Evolutionary conservation across 2,329 filamentous ascomycete species (phyloP).

Genomic region (Knufia fluminis): DNA sequence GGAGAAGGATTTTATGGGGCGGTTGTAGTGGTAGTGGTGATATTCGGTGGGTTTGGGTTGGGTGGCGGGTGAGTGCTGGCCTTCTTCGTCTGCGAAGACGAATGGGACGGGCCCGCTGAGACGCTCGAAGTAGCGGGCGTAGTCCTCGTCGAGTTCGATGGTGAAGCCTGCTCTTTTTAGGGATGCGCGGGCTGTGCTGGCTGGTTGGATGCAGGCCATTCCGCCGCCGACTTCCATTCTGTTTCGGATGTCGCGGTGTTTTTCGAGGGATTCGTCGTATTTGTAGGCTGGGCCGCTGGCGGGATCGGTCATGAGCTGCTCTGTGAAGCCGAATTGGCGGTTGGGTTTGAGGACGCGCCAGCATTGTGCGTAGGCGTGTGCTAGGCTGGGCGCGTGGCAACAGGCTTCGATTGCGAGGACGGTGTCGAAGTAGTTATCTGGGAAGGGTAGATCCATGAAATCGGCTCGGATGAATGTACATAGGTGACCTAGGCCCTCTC

Average conservation of each 20-base stretch:
- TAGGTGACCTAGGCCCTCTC: slow-evolving; percentile 14
- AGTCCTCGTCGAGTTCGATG: slow-evolving; percentile 24
- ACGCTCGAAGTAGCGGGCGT: slow-evolving; percentile 18
- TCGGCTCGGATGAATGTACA: slow-evolving; percentile 22
- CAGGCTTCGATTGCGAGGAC: slow-evolving; percentile 28
- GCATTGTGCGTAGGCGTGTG: slow-evolving; percentile 24
- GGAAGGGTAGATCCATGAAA: slow-evolving; percentile 24
- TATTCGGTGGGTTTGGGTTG: too few relatives aligned
- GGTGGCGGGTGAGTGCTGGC: too few relatives aligned
- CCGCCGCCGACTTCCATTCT: slow-evolving; percentile 26
- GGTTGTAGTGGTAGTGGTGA: background rate
- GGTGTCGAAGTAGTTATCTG: slow-evolving; percentile 24
- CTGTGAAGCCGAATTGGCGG: slow-evolving; percentile 23
- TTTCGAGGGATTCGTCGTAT: slow-evolving; percentile 21
- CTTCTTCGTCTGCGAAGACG: background rate
- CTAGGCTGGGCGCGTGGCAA: slow-evolving; percentile 24
- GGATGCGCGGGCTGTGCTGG: slow-evolving; percentile 17
- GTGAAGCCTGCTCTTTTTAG: slow-evolving; percentile 24
- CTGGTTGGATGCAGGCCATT: slow-evolving; percentile 23
- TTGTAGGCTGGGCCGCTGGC: slow-evolving; percentile 17
- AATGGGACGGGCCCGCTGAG: background rate
- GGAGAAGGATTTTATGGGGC: background rate
- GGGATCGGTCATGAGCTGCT: slow-evolving; percentile 24
- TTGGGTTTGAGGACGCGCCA: slow-evolving; percentile 26
- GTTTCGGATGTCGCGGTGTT: slow-evolving; percentile 23